Evolutionary conservation across 305 asterid genomes (phyloP), one percentile per base, ranked within the genome.

Genomic region (Rubia balearica): DNA sequence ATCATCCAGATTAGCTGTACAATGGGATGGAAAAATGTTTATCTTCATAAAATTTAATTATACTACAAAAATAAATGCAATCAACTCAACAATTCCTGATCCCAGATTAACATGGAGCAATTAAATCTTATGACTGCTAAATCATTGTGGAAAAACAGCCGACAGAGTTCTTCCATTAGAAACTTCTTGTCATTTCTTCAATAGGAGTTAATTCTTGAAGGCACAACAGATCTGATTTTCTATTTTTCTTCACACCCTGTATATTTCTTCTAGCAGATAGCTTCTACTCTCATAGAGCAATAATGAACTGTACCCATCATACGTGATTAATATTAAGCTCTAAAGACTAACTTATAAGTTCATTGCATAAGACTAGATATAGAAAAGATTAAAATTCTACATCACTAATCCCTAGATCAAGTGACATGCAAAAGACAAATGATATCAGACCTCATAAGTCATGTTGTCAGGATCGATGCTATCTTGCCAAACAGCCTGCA

Each of bases 391-490:
- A 61, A 27, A 27, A 62, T 14, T 14, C 14, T 33, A 19, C 67
- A 33, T 51, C 46, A 51, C 1, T 16, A 68, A 19, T 49, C 17
- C 61, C 27, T 7, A 53, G 16, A 56, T 56, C 21, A 69, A 17
- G 9, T 36, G 17, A 19, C 7, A 38, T 7, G 41, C 24, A 55
- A 1, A 40, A 14, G 43, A 16, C 12, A 49, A 68, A 68, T 36
- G 51, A 41, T 19, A 19, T 24, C 75, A 36, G 30, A 91, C 95
- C 96, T 91, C 97, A 61, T 91, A 91, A 17, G 95, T 91, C 96
- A 91, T 89, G 83, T 79, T 86, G 76, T 91, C 97, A 1, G 90
- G 97, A 77, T 89, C 92, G 73, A 91, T 77, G 61, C 86, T 86
- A 78, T 91, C 96, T 81, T 89, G 83, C 89, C 85, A 83, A 46